These are phyloP conservation scores for Ampelocalamus luodianensis DNA, from an alignment of 176 grass and related monocot species.

Conservation along the genomic window DNA sequence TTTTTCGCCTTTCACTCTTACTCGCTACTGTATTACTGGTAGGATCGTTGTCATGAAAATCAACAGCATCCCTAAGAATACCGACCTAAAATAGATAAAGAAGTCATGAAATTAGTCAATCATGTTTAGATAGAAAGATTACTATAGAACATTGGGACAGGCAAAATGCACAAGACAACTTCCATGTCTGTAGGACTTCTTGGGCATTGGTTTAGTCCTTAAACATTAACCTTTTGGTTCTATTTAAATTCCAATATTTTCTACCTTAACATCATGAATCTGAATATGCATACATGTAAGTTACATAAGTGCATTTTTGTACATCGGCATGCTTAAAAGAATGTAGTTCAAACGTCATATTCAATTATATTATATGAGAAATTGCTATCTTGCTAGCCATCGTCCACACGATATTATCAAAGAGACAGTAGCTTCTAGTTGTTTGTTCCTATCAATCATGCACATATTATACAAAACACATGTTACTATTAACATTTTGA, in stretches of 20 bases:
- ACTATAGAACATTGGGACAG: neutral
- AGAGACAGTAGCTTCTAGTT: neutral
- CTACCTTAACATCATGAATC: neutral
- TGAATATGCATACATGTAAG: neutral
- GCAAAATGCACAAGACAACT: slow-evolving; percentile 16
- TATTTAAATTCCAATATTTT: slow-evolving; percentile 15
- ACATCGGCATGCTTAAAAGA: slow-evolving; percentile 8
- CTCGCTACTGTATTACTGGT: slow-evolving; percentile 46
- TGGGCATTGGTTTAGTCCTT: slow-evolving; percentile 8
- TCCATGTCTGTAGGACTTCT: neutral
- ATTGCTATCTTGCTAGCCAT: neutral
- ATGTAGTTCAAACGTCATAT: slow-evolving; percentile 33
- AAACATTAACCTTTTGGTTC: slow-evolving; percentile 26
- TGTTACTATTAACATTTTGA: neutral
- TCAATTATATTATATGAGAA: slow-evolving; percentile 8
- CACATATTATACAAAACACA: neutral
- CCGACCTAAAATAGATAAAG: slow-evolving; percentile 69
- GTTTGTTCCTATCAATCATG: slow-evolving; percentile 14
- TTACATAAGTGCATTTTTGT: slow-evolving; percentile 14
- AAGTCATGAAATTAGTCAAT: slow-evolving; percentile 20
- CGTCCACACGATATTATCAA: neutral
- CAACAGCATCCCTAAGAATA: slow-evolving; percentile 92
- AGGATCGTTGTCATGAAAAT: slow-evolving; percentile 73
- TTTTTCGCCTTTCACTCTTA: slow-evolving; percentile 71
- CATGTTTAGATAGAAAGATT: slow-evolving; percentile 18